Evolutionary conservation across 225 moss, liverwort and hornwort genomes (phyloP), one percentile per base, ranked within the genome.

Genomic region (Sphagnum contortum): DNA sequence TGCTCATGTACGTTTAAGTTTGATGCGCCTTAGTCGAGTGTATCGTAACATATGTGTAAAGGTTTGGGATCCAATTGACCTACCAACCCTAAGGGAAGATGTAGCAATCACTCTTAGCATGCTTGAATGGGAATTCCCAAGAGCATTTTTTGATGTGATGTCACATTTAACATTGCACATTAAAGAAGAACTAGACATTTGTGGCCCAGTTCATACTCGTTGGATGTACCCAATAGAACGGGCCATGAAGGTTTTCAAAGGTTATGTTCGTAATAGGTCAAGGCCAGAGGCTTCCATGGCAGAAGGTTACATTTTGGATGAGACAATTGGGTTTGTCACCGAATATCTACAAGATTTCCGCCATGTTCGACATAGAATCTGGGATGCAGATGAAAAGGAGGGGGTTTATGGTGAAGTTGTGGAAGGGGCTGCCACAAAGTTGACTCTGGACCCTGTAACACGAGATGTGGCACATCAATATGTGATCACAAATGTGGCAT

Each of bases 201-300:
- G 61, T 53, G 68, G 68, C 2, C 59, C 47, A 45, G 59, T 68
- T 7, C 9, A 12, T 2, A 46, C 48, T 47, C 6, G 48, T 0
- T 68, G 68, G 68, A 68, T 68, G 60, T 68, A 68, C 12, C 67
- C 67, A 8, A 11, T 68, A 6, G 67, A 68, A 49, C n/a, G 67
- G 2, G 49, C 44, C 12, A 57, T 68, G 59, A 68, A 68, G 9
- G 48, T n/a, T 45, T 52, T 68, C 4, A 68, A 68, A 47, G n/a
- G 48, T 2, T 60, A 59, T 68, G 60, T 68, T 2, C 9, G 48
- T 3, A 59, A 68, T 12, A 60, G 4, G 47, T 57, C 68, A 12
- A 6, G 55, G 8, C 66, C 55, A 4, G 0, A 67, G 44, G 66
- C 29, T 3, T 56, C 55, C 46, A 60, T 60, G n/a, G 48, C 59